Percentiles rank a stretch among this genome's conserved stretches.
Evolutionary conservation across 441 rosid species (phyloP).

Genomic region (Metrosideros polymorpha): DNA sequence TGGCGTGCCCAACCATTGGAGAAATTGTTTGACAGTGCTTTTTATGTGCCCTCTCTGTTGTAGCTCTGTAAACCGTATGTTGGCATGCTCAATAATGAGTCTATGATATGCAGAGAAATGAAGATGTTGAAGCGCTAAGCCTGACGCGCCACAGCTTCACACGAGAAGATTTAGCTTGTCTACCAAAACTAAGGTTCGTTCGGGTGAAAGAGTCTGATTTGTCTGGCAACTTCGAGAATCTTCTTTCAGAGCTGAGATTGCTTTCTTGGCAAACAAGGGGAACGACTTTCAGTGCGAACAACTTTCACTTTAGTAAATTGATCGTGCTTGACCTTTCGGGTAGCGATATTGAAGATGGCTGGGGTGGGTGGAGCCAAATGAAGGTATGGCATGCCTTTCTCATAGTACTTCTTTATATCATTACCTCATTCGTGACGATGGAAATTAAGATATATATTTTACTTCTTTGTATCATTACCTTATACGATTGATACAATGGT

Average conservation of each 20-base stretch:
- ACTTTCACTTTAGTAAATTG: neutral
- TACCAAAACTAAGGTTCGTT: neutral
- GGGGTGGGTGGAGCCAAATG: neutral
- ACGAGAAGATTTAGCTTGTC: neutral
- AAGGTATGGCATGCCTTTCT: neutral
- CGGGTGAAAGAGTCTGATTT: rapidly evolving
- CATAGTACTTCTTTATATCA: neutral
- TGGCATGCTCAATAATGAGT: neutral
- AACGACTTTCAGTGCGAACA: no score
- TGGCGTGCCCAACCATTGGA: neutral
- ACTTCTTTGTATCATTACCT: neutral
- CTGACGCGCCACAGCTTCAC: neutral
- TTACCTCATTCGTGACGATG: neutral
- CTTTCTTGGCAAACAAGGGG: neutral
- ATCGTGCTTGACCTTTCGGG: rapidly evolving
- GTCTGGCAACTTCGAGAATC: neutral
- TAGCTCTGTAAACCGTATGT: neutral
- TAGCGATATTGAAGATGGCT: neutral
- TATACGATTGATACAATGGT: neutral
- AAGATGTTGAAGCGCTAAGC: neutral
- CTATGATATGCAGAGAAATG: neutral
- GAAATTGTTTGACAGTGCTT: neutral
- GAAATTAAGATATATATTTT: neutral
- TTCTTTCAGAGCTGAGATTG: neutral
- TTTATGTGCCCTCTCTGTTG: neutral